Evolutionary conservation across 23 red algal genomes (phyloP).

Genomic region (Gracilaria domingensis): DNA sequence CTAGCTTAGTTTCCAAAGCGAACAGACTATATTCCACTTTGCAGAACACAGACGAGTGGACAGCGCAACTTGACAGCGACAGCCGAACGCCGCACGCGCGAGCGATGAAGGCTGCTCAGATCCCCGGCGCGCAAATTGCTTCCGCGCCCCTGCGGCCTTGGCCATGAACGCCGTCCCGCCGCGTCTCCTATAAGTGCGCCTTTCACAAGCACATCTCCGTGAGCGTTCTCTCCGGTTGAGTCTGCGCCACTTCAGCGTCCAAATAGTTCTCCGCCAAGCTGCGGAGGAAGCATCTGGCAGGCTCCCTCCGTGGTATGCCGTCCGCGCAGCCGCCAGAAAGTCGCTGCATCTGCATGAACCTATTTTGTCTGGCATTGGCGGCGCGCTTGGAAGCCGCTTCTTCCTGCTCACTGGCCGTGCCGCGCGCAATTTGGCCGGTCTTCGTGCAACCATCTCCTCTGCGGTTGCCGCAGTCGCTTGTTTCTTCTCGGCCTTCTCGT

Average conservation of each 20-base stretch:
- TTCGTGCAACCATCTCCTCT: constrained; percentile 79
- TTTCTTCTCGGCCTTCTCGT: constrained; percentile 79
- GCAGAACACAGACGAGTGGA: no score
- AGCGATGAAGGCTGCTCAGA: no score
- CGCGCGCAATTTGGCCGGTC: constrained; percentile 79
- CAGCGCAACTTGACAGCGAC: no score
- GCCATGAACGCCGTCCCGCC: not conserved
- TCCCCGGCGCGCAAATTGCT: no score
- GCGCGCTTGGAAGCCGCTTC: constrained; percentile 85
- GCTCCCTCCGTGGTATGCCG: not conserved
- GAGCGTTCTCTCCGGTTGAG: not conserved
- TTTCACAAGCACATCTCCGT: no score
- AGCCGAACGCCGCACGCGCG: no score
- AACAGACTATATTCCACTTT: no score
- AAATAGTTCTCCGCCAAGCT: constrained; percentile 17
- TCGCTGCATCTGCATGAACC: constrained; percentile 79
- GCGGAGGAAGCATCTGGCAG: not conserved
- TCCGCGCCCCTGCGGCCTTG: no score
- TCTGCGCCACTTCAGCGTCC: not conserved
- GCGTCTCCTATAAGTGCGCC: not conserved
- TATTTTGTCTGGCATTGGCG: constrained; percentile 76
- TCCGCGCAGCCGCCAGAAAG: not conserved
- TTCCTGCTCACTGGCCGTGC: constrained; percentile 88
- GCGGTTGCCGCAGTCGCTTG: constrained; percentile 76
- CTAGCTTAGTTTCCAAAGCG: no score